phyloP scores from a whole-genome alignment of 2,329 filamentous ascomycete species.

The Daldinia sp. region DNA sequence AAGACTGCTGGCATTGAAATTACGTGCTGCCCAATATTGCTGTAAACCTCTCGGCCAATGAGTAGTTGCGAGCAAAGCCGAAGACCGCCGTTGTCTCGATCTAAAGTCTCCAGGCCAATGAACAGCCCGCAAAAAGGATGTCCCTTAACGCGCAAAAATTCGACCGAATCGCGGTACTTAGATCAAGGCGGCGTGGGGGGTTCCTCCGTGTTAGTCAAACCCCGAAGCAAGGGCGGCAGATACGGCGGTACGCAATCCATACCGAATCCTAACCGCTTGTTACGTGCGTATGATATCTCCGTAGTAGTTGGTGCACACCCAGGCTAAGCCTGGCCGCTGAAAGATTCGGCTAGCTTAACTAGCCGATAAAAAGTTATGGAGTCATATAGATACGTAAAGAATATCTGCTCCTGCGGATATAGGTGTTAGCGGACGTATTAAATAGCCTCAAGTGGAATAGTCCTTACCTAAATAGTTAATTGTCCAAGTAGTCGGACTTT shows the following conservation, averaged over 20 bases:
- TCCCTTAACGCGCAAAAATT: background rate
- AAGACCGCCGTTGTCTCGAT: background rate
- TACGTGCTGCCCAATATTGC: background rate
- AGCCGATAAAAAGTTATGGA: too few species aligned
- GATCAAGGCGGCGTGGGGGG: background rate
- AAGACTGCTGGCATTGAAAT: background rate
- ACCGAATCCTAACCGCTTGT: background rate
- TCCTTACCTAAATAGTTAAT: background rate
- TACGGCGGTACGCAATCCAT: background rate
- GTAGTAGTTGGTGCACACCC: background rate
- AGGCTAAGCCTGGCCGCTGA: background rate
- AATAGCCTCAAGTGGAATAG: background rate
- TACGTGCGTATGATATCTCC: background rate
- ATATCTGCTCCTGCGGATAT: background rate
- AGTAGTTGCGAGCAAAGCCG: background rate
- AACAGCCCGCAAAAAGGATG: background rate
- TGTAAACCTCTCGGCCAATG: background rate
- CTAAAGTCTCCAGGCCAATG: background rate
- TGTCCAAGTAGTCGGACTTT: background rate
- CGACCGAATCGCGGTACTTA: background rate
- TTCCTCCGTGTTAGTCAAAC: background rate
- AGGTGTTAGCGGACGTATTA: slow-evolving; percentile 3
- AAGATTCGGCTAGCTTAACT: background rate
- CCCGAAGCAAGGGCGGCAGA: background rate
- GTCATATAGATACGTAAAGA: too few species aligned